Conservation (phyloP, 176 grass and related monocot genomes). For the Juncus effusus region DNA sequence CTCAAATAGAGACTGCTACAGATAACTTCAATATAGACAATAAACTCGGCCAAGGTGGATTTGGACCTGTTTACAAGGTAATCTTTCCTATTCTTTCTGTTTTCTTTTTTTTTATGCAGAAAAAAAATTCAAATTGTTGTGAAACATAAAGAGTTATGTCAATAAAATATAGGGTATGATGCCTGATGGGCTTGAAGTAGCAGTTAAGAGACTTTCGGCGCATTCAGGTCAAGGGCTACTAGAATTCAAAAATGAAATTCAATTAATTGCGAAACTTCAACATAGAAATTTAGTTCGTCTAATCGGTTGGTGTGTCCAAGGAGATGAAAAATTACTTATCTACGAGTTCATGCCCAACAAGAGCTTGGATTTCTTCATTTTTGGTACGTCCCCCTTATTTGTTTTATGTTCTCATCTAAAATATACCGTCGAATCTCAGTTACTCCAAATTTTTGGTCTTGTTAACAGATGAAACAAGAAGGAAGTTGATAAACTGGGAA, state of each 20-base stretch:
- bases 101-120: background rate
- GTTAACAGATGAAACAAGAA: slow-evolving; percentile 29
- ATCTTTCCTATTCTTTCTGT: background rate
- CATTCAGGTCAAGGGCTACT: slow-evolving; percentile 34
- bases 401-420: background rate
- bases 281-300: slow-evolving; percentile 44
- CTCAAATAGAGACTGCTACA: slow-evolving; percentile 20
- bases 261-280: slow-evolving; percentile 41
- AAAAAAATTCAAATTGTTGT: background rate
- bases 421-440: background rate
- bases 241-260: slow-evolving; percentile 48
- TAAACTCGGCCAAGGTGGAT: slow-evolving; percentile 36
- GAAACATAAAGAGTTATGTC: background rate
- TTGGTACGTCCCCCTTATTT: slow-evolving; percentile 1
- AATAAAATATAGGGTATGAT: slow-evolving; percentile 5
- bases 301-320: slow-evolving; percentile 36
- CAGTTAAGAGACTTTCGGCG: slow-evolving; percentile 37
- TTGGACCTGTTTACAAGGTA: slow-evolving; percentile 36
- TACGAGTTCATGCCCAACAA: slow-evolving; percentile 46
- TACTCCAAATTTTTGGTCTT: background rate
- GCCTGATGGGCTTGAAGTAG: slow-evolving; percentile 32
- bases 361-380: slow-evolving; percentile 44
- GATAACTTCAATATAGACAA: slow-evolving; percentile 12
- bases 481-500: slow-evolving; percentile 28
- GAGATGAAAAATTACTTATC: slow-evolving; percentile 39